Percentiles rank a stretch among this genome's conserved stretches.
phyloP scores from a whole-genome alignment of 2,329 filamentous ascomycete species.

The Pochonia chlamydosporia region DNA sequence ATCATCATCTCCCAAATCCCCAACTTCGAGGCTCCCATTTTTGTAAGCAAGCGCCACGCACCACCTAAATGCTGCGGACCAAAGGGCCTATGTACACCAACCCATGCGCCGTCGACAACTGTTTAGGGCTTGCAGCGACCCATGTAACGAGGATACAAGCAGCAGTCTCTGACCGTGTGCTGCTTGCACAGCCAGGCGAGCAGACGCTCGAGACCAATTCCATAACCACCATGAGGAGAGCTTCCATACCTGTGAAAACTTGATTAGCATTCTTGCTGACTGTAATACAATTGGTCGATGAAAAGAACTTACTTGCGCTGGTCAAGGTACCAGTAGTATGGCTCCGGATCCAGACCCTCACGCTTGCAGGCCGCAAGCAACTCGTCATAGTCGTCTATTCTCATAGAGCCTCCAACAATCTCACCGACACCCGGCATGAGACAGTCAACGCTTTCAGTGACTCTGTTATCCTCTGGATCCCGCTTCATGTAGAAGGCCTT shows the following conservation, averaged over 20 bases:
- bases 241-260: constrained; percentile 58
- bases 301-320: constrained; percentile 62
- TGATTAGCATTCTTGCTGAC: not conserved
- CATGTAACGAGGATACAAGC: constrained; percentile 75
- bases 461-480: constrained; percentile 68
- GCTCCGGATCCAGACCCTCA: constrained; percentile 75
- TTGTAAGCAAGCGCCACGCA: no score
- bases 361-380: constrained; percentile 82
- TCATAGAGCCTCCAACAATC: constrained; percentile 95
- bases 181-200: constrained; percentile 59
- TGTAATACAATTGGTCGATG: not conserved
- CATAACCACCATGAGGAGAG: constrained; percentile 88
- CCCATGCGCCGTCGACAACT: no score
- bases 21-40: no score
- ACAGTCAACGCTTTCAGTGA: constrained; percentile 87
- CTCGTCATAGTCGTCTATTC: constrained; percentile 87
- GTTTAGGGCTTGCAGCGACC: constrained; percentile 68
- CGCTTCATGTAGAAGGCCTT: constrained; percentile 99
- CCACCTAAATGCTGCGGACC: no score
- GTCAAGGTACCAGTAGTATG: constrained; percentile 99
- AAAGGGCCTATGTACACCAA: no score
- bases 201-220: constrained; percentile 57
- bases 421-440: constrained; percentile 91
- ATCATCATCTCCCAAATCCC: no score
- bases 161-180: constrained; percentile 58